Conservation (phyloP, 495 filamentous ascomycete genomes). For the Hypoxylon rickii region DNA sequence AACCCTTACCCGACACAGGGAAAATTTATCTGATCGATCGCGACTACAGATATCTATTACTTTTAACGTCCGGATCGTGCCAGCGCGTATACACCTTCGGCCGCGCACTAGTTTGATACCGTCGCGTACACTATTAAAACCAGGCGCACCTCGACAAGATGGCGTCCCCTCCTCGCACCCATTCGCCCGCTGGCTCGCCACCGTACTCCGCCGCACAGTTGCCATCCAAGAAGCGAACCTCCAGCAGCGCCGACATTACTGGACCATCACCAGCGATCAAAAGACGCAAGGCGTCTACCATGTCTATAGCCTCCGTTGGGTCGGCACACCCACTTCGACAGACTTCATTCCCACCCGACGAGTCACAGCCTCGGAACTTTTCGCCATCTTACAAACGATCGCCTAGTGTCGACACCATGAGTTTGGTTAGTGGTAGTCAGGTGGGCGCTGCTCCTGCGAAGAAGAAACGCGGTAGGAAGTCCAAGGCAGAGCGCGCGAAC, state of each 20-base stretch:
- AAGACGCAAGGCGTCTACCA: conserved; percentile 67
- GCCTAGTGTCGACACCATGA: conserved; percentile 66
- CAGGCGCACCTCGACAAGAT: conserved; percentile 44
- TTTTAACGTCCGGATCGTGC: too few species aligned
- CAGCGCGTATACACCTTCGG: too few species aligned
- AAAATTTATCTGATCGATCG: neutral
- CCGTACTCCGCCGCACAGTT: conserved; percentile 54
- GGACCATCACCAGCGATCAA: conserved; percentile 53
- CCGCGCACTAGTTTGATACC: conserved; percentile 7
- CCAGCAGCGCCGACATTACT: conserved; percentile 50
- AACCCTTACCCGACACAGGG: too few species aligned
- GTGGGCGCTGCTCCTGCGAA: conserved; percentile 56
- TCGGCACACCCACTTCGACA: conserved; percentile 81
- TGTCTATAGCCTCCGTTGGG: conserved; percentile 51
- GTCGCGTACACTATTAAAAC: conserved; percentile 20
- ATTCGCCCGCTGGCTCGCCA: conserved; percentile 56
- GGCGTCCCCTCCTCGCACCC: conserved; percentile 62
- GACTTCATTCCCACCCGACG: conserved; percentile 79
- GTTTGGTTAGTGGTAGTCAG: conserved; percentile 70
- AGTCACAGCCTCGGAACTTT: conserved; percentile 46
- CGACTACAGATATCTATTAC: neutral
- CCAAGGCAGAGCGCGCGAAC: conserved; percentile 59
- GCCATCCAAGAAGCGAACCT: conserved; percentile 63
- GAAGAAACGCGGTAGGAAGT: conserved; percentile 69
- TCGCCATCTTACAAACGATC: conserved; percentile 58